Conservation (phyloP, 2,329 filamentous ascomycete species). For the Xylaria polymorpha region DNA sequence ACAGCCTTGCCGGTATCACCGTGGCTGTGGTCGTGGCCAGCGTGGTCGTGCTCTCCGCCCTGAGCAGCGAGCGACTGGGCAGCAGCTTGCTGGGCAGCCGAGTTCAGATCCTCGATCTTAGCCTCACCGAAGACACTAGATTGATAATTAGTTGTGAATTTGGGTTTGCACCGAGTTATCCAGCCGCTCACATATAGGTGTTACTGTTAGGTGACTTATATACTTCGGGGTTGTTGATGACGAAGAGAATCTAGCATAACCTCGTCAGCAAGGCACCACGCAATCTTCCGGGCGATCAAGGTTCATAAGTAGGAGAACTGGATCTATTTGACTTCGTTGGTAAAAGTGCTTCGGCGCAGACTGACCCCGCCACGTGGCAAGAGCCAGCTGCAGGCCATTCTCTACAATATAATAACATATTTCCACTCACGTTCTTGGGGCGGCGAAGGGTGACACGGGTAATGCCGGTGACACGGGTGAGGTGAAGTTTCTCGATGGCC, state of each 20-base stretch:
- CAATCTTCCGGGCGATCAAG: conserved; percentile 74
- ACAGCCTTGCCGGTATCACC: conserved; percentile 72
- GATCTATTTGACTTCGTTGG: neutral
- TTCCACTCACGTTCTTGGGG: conserved; percentile 92
- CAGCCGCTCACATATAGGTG: conserved; percentile 91
- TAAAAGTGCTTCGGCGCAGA: neutral
- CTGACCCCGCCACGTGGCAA: neutral
- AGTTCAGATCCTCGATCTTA: conserved; percentile 99
- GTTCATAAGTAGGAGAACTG: neutral
- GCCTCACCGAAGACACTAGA: conserved; percentile 97
- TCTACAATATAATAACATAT: neutral
- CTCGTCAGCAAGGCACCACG: conserved; percentile 13
- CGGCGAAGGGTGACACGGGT: conserved; percentile 97
- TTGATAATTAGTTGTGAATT: conserved; percentile 35
- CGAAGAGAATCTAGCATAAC: conserved; percentile 87
- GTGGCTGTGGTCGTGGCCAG: conserved; percentile 77
- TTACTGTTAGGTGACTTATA: conserved; percentile 99
- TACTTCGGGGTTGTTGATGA: conserved; percentile 99
- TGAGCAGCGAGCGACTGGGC: conserved; percentile 91
- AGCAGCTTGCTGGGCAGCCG: conserved; percentile 93
- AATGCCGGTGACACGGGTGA: conserved; percentile 96
- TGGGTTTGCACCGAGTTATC: neutral
- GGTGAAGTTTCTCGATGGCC: conserved; percentile 97
- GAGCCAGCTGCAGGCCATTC: neutral
- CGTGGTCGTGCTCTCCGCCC: conserved; percentile 68